Base-by-base conservation (phyloP, 106 monocot genomes). In the Allium cepa region DNA sequence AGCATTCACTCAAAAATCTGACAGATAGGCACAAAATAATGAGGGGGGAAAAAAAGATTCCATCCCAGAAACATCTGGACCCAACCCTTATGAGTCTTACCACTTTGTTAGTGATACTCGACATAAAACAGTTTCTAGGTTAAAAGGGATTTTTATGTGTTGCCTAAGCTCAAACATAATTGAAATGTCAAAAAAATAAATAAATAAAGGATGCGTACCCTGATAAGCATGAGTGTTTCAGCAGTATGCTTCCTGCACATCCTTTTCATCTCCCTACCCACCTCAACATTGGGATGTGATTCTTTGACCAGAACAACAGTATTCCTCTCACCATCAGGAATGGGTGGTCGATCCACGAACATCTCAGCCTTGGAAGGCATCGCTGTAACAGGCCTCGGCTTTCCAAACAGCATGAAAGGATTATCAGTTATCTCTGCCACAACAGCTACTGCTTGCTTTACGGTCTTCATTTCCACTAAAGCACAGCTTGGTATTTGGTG, bases 331-430 rank as follows among this genome's bases (percentile, higher is more conserved):
- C 36, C 36, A 7, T 69, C 83, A 10, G 94, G 87, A 22, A 52
- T 71, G 6, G 80, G 15, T 5, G 94, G 90, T 1, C 94, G 75
- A 62, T 88, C 82, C 10, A 63, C 73, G 68, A 94, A 94, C 83
- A 91, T 87, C 50, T 76, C 76, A n/a, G 69, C 60, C 49, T 77
- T 81, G 7, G 94, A 90, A 26, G 16, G 72, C 17, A 52, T 46
- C 0, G 81, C 90, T 47, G 81, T 80, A 4, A 88, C 72, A 47
- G 94, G 94, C 17, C 90, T 78, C 8, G 94, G 90, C 87, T 78
- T 82, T 28, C 87, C 87, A 17, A 85, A 71, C 57, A 94, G 70
- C 94, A 94, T 90, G 50, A 94, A 91, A 5, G 90, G 94, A 58
- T 72, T 83, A 8, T 79, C 71, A 0, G 10, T 79, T 55, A 91